A percentile compares a stretch with the other conserved stretches of the same genome.
phyloP scores from a whole-genome alignment of 2,329 filamentous ascomycete species.

The Aspergillus felis region DNA sequence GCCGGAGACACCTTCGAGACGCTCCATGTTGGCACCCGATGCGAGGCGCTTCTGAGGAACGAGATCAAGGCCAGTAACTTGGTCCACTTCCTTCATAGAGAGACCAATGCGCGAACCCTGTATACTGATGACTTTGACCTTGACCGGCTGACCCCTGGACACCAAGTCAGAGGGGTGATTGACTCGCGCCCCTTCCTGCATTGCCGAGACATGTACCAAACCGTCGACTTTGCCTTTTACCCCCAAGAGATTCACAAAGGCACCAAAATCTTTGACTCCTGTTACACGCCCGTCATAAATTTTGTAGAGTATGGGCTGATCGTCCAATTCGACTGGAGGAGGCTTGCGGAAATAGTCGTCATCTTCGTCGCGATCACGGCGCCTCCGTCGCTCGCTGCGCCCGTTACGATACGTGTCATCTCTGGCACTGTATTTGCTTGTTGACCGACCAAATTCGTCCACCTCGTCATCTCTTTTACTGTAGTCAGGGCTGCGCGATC shows the following conservation, averaged over 20 bases:
- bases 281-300: conserved; percentile 87
- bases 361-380: conserved; percentile 36
- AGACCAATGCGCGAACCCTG: conserved; percentile 78
- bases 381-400: conserved; percentile 42
- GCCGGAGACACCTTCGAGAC: conserved; percentile 58
- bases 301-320: conserved; percentile 76
- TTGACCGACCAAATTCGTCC: conserved; percentile 56
- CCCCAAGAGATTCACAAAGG: conserved; percentile 86
- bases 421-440: conserved; percentile 36
- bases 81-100: conserved; percentile 97
- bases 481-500: conserved; percentile 44
- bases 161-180: conserved; percentile 90
- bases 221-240: conserved; percentile 88
- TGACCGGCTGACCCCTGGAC: conserved; percentile 74
- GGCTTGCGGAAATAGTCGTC: conserved; percentile 62
- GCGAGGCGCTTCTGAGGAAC: conserved; percentile 73
- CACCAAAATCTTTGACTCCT: conserved; percentile 91
- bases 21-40: conserved; percentile 86
- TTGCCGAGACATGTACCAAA: conserved; percentile 86
- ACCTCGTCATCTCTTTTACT: conserved; percentile 49
- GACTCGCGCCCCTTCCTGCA: conserved; percentile 78
- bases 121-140: conserved; percentile 87
- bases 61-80: conserved; percentile 78
- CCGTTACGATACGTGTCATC: conserved; percentile 40
- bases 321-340: conserved; percentile 72